A percentile compares a stretch with the other conserved stretches of the same genome.
Evolutionary conservation across 768 basidiomycete species (phyloP).

Genomic region (Ephemerocybe angulata): DNA sequence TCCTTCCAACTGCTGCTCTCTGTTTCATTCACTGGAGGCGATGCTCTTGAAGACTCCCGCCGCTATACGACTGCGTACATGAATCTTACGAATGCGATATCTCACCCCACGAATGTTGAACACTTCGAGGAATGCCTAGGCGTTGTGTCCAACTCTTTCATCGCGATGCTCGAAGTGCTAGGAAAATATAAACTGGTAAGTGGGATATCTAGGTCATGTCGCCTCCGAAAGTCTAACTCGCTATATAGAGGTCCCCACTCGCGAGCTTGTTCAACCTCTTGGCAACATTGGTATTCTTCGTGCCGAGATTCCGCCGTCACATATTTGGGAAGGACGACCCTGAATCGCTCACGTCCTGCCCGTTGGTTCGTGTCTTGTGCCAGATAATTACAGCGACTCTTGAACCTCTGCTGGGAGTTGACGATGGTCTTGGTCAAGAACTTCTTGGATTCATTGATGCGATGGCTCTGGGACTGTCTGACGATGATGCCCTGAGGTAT

Average conservation of each 20-base stretch:
- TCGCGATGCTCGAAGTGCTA: slow-evolving; percentile 38
- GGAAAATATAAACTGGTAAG: slow-evolving; percentile 39
- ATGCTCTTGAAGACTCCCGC: slow-evolving; percentile 3
- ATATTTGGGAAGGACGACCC: slow-evolving; percentile 24
- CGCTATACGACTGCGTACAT: slow-evolving; percentile 42
- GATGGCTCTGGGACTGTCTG: slow-evolving; percentile 45
- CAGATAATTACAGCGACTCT: slow-evolving; percentile 40
- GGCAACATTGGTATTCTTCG: slow-evolving; percentile 38
- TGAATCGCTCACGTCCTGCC: slow-evolving; percentile 24
- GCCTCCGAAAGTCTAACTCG: slow-evolving; percentile 7
- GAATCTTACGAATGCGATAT: slow-evolving; percentile 43
- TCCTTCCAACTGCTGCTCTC: slow-evolving; percentile 56
- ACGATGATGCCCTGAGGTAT: slow-evolving; percentile 39
- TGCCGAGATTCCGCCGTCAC: slow-evolving; percentile 47
- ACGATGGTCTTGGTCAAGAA: slow-evolving; percentile 38
- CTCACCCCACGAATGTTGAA: slow-evolving; percentile 28
- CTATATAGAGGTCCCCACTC: slow-evolving; percentile 41
- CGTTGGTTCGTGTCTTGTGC: slow-evolving; percentile 38
- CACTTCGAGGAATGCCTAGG: slow-evolving; percentile 31
- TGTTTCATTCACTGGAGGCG: slow-evolving; percentile 18
- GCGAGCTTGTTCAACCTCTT: slow-evolving; percentile 53
- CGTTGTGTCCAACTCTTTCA: slow-evolving; percentile 32
- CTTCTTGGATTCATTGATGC: slow-evolving; percentile 48
- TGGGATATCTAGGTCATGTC: background rate
- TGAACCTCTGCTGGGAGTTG: slow-evolving; percentile 26